These are phyloP conservation scores for Rickenella mellea DNA, from an alignment of 768 basidiomycete genomes.

Conservation along the genomic window DNA sequence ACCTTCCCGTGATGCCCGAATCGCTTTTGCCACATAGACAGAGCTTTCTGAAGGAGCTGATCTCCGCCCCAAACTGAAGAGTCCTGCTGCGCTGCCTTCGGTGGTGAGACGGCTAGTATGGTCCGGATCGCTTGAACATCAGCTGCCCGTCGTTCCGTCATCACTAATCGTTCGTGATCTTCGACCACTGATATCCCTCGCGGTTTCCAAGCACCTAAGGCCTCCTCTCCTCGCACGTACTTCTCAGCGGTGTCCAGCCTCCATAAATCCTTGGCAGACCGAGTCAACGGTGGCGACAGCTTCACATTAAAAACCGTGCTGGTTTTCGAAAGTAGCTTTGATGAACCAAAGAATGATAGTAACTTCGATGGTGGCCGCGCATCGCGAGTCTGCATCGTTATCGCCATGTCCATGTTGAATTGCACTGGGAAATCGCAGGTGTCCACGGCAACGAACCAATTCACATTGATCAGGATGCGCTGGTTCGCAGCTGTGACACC, in stretches of 20 bases:
- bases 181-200: constrained; percentile 84
- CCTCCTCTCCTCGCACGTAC: constrained; percentile 90
- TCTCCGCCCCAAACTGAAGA: constrained; percentile 60
- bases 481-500: constrained; percentile 72
- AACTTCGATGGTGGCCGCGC: constrained; percentile 76
- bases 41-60: constrained; percentile 49
- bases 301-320: constrained; percentile 79
- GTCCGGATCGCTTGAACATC: constrained; percentile 87
- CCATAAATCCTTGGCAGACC: constrained; percentile 88
- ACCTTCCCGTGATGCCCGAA: constrained; percentile 75
- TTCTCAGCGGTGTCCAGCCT: constrained; percentile 89
- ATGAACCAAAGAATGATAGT: constrained; percentile 65
- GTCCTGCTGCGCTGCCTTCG: constrained; percentile 35
- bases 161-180: constrained; percentile 68
- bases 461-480: constrained; percentile 69
- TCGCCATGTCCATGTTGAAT: constrained; percentile 80
- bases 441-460: constrained; percentile 74
- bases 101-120: constrained; percentile 49
- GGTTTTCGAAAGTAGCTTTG: constrained; percentile 67
- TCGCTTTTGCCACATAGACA: constrained; percentile 77
- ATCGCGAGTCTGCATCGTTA: constrained; percentile 78
- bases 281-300: constrained; percentile 75
- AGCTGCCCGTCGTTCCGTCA: constrained; percentile 64
- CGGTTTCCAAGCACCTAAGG: constrained; percentile 74
- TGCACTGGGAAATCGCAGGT: constrained; percentile 78